Base-by-base conservation (phyloP, 768 basidiomycete species). In the Amanita thiersii region DNA sequence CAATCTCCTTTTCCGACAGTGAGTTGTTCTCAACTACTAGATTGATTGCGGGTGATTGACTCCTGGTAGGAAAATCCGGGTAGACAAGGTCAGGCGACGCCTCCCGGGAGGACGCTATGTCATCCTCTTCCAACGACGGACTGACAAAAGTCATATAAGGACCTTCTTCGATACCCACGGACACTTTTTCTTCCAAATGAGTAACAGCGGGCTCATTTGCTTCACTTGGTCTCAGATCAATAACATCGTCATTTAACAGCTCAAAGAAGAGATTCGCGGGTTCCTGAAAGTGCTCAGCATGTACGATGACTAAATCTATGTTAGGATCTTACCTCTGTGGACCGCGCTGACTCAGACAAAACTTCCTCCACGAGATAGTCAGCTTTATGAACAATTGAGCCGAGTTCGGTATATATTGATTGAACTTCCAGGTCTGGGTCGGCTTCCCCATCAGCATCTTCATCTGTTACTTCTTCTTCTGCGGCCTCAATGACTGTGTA, bases 351-450 rank as follows among this genome's bases (percentile, higher is more conserved):
- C 17, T 38, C 46, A 3, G 52, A 56, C 21, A 48, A 29, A 6
- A 56, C 47, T 50, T 65, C 68, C 43, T 66, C 64, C 8, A 66
- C 54, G 30, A 47, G 40, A 45, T 59, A 58, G 2, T 37, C 17
- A 6, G 29, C 24, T 17, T 39, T 17, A 17, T 18, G 31, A 34
- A 24, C 23, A 26, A 2, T 31, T 18, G 33, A 14, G 14, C 24
- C 14, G 12, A 32, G 40, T 7, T n/a, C n/a, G n/a, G n/a, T n/a
- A n/a, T 34, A 42, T 23, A 26, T 37, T 9, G 31, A 19, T 23
- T 43, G 26, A 11, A 37, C 20, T 25, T 34, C 34, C 37, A n/a
- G 15, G 7, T 34, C 46, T 6, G 43, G 32, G 15, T 46, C 35
- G 7, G 33, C 47, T 18, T 52, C 47, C n/a, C 40, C 42, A 21